A percentile compares a stretch with the other conserved stretches of the same genome.
Conservation (phyloP, 495 filamentous ascomycete species). For the Hypomontagnella submonticulosa region DNA sequence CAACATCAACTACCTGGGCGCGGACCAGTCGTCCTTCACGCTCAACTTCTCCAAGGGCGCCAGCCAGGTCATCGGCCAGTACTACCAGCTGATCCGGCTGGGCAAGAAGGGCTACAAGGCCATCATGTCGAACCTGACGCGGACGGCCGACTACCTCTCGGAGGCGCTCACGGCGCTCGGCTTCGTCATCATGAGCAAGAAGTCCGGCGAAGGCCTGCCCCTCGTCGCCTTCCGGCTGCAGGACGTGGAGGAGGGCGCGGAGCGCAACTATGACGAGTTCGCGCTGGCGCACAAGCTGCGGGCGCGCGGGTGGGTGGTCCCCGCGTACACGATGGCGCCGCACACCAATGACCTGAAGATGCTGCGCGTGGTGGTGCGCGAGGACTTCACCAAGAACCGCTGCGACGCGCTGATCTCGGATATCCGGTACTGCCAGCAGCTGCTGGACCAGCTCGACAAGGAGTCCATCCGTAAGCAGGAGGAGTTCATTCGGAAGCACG, state of each 20-base stretch:
- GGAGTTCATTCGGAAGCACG: conserved; percentile 69
- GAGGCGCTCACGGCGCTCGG: conserved; percentile 73
- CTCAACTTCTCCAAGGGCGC: conserved; percentile 96
- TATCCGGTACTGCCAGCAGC: conserved; percentile 73
- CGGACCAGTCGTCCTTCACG: conserved; percentile 96
- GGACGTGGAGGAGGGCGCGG: conserved; percentile 51
- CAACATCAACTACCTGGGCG: conserved; percentile 97
- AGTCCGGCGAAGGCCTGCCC: conserved; percentile 77
- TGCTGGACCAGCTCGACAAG: conserved; percentile 78
- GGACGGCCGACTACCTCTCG: conserved; percentile 83
- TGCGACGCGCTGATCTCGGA: conserved; percentile 79
- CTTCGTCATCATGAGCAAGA: conserved; percentile 87
- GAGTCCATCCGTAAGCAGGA: conserved; percentile 72
- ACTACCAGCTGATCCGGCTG: conserved; percentile 93
- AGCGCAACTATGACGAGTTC: conserved; percentile 83
- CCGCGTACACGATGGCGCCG: conserved; percentile 95
- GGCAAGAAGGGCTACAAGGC: conserved; percentile 87
- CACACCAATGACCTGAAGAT: conserved; percentile 80
- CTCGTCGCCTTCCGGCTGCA: conserved; percentile 86
- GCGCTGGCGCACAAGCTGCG: conserved; percentile 83
- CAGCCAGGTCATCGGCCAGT: conserved; percentile 91
- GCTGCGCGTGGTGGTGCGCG: conserved; percentile 87
- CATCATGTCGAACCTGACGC: conserved; percentile 89
- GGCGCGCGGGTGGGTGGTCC: conserved; percentile 87
- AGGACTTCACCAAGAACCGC: conserved; percentile 83